A percentile compares a stretch with the other conserved stretches of the same genome.
These are phyloP conservation scores for Stemphylium beticola DNA, from an alignment of 2,329 filamentous ascomycete genomes.

Conservation along the genomic window DNA sequence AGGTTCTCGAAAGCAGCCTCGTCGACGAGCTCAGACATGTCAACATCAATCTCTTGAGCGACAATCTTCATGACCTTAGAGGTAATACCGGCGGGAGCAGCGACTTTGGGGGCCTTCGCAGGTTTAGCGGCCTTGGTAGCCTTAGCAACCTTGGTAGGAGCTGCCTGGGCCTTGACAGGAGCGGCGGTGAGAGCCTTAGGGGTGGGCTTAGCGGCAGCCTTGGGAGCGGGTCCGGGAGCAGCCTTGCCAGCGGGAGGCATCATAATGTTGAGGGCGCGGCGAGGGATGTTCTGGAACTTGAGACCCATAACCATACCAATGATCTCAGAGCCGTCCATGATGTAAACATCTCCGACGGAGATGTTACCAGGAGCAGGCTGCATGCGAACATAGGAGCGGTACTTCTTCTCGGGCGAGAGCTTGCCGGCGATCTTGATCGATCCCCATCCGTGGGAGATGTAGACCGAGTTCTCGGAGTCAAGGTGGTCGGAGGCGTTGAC, in stretches of 20 bases:
- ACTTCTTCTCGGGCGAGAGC: slow-evolving; percentile 59
- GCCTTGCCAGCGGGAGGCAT: slow-evolving; percentile 64
- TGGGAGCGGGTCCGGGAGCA: slow-evolving; percentile 43
- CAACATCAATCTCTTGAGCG: slow-evolving; percentile 68
- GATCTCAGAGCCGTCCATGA: slow-evolving; percentile 65
- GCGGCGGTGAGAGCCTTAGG: slow-evolving; percentile 45
- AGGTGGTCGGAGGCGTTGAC: slow-evolving; percentile 65
- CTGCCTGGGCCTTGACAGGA: slow-evolving; percentile 36
- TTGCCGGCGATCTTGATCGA: slow-evolving; percentile 63
- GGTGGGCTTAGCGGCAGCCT: slow-evolving; percentile 44
- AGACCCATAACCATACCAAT: slow-evolving; percentile 66
- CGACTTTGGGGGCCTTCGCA: slow-evolving; percentile 55
- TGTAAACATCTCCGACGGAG: slow-evolving; percentile 65
- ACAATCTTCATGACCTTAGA: slow-evolving; percentile 69
- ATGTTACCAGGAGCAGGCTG: slow-evolving; percentile 62
- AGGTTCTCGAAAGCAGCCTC: slow-evolving; percentile 67
- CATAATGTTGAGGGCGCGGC: slow-evolving; percentile 70
- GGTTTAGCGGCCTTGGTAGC: slow-evolving; percentile 57
- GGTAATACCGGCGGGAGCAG: slow-evolving; percentile 54
- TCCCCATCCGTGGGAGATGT: slow-evolving; percentile 68
- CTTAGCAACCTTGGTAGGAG: slow-evolving; percentile 53
- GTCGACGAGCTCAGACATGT: slow-evolving; percentile 64
- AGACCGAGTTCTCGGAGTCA: slow-evolving; percentile 65
- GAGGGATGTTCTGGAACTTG: slow-evolving; percentile 71
- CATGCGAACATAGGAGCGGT: slow-evolving; percentile 68